These are phyloP conservation scores for Dictyophora rubrovolvata DNA, from an alignment of 768 basidiomycete genomes.

Conservation along the genomic window DNA sequence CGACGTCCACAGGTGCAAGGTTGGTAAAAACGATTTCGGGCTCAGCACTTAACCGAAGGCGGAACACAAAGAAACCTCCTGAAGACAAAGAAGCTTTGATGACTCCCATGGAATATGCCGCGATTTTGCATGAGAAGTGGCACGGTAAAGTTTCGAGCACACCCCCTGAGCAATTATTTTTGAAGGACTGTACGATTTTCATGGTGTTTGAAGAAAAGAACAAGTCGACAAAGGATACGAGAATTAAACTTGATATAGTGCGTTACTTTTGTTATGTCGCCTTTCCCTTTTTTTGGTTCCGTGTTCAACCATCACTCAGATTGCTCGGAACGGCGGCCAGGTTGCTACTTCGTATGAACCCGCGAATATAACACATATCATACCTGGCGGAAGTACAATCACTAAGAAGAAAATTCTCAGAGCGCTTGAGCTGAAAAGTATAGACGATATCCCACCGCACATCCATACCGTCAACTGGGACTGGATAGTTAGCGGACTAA, in stretches of 20 bases:
- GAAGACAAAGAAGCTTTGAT: slow-evolving; percentile 29
- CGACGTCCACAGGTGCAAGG: not conserved
- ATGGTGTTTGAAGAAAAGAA: slow-evolving; percentile 51
- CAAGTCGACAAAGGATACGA: slow-evolving; percentile 40
- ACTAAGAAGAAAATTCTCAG: slow-evolving; percentile 18
- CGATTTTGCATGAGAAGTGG: slow-evolving; percentile 25
- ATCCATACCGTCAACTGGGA: slow-evolving; percentile 57
- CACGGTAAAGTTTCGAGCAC: slow-evolving; percentile 21
- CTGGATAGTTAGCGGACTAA: slow-evolving; percentile 43
- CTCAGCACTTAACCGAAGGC: not conserved
- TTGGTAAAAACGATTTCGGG: not conserved
- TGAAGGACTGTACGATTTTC: slow-evolving; percentile 46
- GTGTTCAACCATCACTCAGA: slow-evolving; percentile 27
- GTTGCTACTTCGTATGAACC: slow-evolving; percentile 51
- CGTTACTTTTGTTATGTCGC: slow-evolving; percentile 19
- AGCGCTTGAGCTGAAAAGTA: slow-evolving; percentile 37
- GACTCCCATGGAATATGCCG: slow-evolving; percentile 45
- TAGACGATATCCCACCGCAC: slow-evolving; percentile 50
- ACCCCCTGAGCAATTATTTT: slow-evolving; percentile 22
- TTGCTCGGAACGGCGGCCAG: slow-evolving; percentile 53
- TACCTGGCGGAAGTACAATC: slow-evolving; percentile 27
- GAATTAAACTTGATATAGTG: slow-evolving; percentile 52
- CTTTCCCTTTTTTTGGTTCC: not conserved
- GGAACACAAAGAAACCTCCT: slow-evolving; percentile 12
- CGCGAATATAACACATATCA: slow-evolving; percentile 51